Evolutionary conservation across 1,139 yeast species (phyloP).

Genomic region (Saccharomycopsis crataegensis): DNA sequence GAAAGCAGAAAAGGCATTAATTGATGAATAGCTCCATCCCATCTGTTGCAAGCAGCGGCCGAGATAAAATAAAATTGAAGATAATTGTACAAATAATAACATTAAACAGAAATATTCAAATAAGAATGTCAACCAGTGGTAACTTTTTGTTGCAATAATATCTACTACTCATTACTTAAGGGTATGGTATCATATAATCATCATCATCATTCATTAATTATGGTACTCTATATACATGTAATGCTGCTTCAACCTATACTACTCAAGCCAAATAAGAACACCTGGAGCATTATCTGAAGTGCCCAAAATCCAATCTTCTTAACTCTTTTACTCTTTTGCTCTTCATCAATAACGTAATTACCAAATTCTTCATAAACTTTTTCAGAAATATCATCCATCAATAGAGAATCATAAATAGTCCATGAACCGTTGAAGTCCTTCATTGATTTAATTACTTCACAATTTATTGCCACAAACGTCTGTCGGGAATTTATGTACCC

Average conservation of each 20-base stretch:
- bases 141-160: too few species aligned
- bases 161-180: neutral
- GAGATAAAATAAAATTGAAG: too few species aligned
- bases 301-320: constrained; percentile 92
- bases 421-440: constrained; percentile 90
- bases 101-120: too few species aligned
- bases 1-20: too few species aligned
- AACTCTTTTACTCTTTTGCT: constrained; percentile 62
- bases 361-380: constrained; percentile 91
- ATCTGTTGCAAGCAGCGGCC: too few species aligned
- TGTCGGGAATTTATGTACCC: constrained; percentile 88
- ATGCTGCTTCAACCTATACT: constrained; percentile 4
- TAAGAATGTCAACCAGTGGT: too few species aligned
- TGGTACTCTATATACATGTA: too few species aligned
- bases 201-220: neutral
- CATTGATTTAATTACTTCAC: constrained; percentile 73
- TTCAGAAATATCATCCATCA: constrained; percentile 87
- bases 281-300: constrained; percentile 72
- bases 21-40: too few species aligned
- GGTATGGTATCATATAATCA: neutral
- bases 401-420: constrained; percentile 86
- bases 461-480: constrained; percentile 81
- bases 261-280: constrained; percentile 57
- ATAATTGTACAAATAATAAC: too few species aligned
- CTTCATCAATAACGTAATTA: constrained; percentile 81